Conservation (phyloP, 192 early-diverging fungal genomes). For the Coemansia sp. region DNA sequence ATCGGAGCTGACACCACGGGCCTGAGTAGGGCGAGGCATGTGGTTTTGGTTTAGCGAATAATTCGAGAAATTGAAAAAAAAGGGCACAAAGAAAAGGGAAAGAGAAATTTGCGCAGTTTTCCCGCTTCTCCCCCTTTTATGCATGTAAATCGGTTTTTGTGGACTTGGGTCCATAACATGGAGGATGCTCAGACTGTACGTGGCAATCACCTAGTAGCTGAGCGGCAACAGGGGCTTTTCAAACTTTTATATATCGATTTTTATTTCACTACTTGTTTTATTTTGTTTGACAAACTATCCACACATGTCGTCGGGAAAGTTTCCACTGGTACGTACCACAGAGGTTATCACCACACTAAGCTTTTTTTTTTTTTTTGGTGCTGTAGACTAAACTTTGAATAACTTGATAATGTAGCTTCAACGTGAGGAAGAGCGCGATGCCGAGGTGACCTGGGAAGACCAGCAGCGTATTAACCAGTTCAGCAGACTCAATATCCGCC, state of each 20-base stretch:
- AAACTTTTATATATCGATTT: neutral
- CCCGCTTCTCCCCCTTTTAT: neutral
- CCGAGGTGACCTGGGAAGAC: slow-evolving; percentile 96
- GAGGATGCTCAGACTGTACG: neutral
- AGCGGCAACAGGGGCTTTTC: neutral
- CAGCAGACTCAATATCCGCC: slow-evolving; percentile 76
- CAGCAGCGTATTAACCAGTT: slow-evolving; percentile 96
- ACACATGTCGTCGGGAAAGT: slow-evolving; percentile 35
- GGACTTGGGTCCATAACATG: neutral
- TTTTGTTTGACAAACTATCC: neutral
- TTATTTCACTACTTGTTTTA: neutral
- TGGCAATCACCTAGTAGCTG: slow-evolving; percentile 1
- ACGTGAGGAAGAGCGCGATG: slow-evolving; percentile 80
- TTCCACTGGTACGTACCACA: slow-evolving; percentile 19
- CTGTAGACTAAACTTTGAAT: neutral
- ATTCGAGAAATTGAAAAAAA: neutral
- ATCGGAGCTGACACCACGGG: slow-evolving; percentile 22
- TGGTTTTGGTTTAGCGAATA: neutral
- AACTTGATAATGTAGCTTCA: slow-evolving; percentile 35
- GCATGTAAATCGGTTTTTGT: neutral
- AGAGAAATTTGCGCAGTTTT: neutral
- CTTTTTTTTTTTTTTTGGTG: neutral
- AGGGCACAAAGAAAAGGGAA: neutral
- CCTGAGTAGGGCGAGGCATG: slow-evolving; percentile 8
- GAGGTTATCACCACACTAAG: neutral